Evolutionary conservation across 2,329 filamentous ascomycete species (phyloP).

Genomic region (Harringtonia aguacate): DNA sequence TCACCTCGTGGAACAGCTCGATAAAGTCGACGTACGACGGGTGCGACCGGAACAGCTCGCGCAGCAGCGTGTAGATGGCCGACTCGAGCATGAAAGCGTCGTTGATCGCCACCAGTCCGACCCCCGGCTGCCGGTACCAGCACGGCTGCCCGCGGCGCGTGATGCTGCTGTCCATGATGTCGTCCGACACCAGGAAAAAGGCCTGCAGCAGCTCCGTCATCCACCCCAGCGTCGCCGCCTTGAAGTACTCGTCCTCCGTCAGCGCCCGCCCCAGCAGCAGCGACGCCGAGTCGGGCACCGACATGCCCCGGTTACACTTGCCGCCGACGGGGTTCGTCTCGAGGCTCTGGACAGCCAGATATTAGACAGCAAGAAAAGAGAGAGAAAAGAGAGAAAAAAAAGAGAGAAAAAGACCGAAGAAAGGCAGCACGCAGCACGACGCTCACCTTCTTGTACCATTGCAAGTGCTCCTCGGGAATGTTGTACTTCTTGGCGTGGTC

Average conservation of each 20-base stretch:
- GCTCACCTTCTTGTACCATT: slow-evolving; percentile 76
- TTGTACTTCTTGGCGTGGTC: slow-evolving; percentile 73
- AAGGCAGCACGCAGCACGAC: neutral
- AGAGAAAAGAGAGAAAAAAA: neutral
- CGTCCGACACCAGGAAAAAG: slow-evolving; percentile 96
- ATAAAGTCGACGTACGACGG: slow-evolving; percentile 82
- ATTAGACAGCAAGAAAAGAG: slow-evolving; percentile 3
- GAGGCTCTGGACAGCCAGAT: slow-evolving; percentile 48
- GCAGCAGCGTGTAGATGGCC: slow-evolving; percentile 80
- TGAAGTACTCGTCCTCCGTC: slow-evolving; percentile 74
- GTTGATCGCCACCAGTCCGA: slow-evolving; percentile 97
- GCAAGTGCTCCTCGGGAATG: slow-evolving; percentile 65
- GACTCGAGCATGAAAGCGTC: slow-evolving; percentile 94
- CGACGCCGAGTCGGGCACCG: slow-evolving; percentile 82
- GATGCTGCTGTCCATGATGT: slow-evolving; percentile 96
- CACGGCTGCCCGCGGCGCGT: slow-evolving; percentile 90
- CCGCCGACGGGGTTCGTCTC: slow-evolving; percentile 82
- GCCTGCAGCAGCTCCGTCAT: slow-evolving; percentile 96
- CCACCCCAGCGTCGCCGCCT: slow-evolving; percentile 84
- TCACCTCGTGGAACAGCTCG: slow-evolving; percentile 92
- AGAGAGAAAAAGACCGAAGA: neutral
- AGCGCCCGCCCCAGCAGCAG: slow-evolving; percentile 65
- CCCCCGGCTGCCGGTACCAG: slow-evolving; percentile 85
- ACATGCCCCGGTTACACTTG: slow-evolving; percentile 99
- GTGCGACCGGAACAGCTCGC: slow-evolving; percentile 86